A percentile compares a stretch with the other conserved stretches of the same genome.
Conservation (phyloP, 306 rosid species). For the cucumber (Cucumis sativus) region Cucumber_9930_V3 NC_026660.2:23411001-23411500, state of each 20-base stretch:
- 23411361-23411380: no score
- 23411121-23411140: no score
- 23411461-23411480: neutral
- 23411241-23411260: no score
- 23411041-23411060: neutral
- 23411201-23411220: no score
- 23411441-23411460: neutral
- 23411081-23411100: neutral
- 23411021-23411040: neutral
- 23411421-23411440: no score
- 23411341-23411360: no score
- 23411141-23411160: no score
- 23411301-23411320: no score
- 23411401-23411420: neutral
- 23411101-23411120: neutral
- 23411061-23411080: constrained; percentile 8
- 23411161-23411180: neutral
- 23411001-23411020: neutral
- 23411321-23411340: no score
- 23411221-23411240: neutral
- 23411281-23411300: no score
- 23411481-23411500: neutral
- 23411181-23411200: neutral
- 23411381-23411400: no score
- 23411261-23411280: no score